These are phyloP conservation scores for Aspergillus sojae DNA, from an alignment of 2,329 filamentous ascomycete species.

Conservation along the genomic window DNA sequence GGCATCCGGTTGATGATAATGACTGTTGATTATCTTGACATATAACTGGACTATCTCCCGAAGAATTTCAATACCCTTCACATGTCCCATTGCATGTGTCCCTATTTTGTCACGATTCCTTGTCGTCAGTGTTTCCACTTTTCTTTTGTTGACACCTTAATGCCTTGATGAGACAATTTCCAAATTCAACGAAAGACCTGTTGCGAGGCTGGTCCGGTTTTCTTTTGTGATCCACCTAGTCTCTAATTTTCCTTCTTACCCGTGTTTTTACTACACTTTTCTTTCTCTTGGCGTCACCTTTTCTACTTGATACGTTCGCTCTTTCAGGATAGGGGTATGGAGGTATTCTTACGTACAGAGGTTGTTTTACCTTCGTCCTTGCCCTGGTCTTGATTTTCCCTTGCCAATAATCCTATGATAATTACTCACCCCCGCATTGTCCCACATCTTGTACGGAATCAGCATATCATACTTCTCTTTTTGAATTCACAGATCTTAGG, in stretches of 20 bases:
- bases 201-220: background rate
- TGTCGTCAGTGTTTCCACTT: constrained; percentile 1
- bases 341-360: constrained; percentile 4
- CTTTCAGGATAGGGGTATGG: background rate
- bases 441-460: constrained; percentile 12
- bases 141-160: background rate
- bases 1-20: background rate
- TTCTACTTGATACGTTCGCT: background rate
- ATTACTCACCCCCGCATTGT: constrained; percentile 15
- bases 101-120: constrained; percentile 10
- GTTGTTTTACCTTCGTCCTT: constrained; percentile 16
- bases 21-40: background rate
- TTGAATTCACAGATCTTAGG: constrained; percentile 9
- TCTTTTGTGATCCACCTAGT: background rate
- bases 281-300: background rate
- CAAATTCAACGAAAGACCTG: background rate
- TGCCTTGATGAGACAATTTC: constrained; percentile 1
- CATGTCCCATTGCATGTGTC: constrained; percentile 7
- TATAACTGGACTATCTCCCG: background rate
- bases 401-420: constrained; percentile 1
- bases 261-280: constrained; percentile 13
- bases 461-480: background rate
- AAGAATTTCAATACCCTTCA: constrained; percentile 8
- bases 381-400: constrained; percentile 1
- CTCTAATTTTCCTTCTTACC: constrained; percentile 5